These are phyloP conservation scores for Angomonas deanei DNA, from an alignment of 208 protist species.

Conservation along the genomic window DNA sequence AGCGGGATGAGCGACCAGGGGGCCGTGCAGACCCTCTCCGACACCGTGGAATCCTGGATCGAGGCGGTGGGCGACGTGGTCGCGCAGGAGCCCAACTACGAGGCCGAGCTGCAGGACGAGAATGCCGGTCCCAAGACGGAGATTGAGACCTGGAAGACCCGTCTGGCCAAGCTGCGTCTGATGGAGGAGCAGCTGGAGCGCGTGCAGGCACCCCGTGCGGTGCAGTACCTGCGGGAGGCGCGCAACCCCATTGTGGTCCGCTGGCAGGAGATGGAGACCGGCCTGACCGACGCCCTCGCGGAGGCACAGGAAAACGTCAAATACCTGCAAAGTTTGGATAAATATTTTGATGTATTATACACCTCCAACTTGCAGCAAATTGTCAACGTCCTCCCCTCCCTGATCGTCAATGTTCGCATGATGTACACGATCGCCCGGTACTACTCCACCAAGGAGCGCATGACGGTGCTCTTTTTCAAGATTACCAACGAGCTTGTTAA, in stretches of 20 bases:
- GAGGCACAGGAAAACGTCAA: conserved; percentile 98
- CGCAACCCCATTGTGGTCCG: conserved; percentile 67
- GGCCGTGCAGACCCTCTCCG: conserved; percentile 55
- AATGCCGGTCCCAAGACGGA: conserved; percentile 91
- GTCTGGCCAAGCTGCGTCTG: conserved; percentile 88
- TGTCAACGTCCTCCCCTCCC: conserved; percentile 88
- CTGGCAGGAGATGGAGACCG: conserved; percentile 89
- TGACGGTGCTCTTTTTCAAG: conserved; percentile 97
- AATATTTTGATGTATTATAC: conserved; percentile 96
- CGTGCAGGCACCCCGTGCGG: conserved; percentile 63
- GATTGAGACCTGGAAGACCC: conserved; percentile 92
- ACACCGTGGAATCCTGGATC: conserved; percentile 80
- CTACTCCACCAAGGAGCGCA: conserved; percentile 92
- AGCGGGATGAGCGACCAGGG: conserved; percentile 70
- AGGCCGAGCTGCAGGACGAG: conserved; percentile 87
- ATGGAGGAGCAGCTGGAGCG: conserved; percentile 88
- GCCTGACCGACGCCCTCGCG: conserved; percentile 92
- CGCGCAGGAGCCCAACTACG: conserved; percentile 75
- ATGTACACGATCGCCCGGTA: conserved; percentile 96
- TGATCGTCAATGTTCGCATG: conserved; percentile 96
- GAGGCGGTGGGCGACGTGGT: conserved; percentile 60
- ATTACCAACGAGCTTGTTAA: conserved; percentile 96
- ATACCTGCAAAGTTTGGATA: conserved; percentile 95
- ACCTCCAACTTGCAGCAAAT: conserved; percentile 88
- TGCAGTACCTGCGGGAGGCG: conserved; percentile 88